Conservation (phyloP, 306 rosid species). For the Datisca glomerata region DNA sequence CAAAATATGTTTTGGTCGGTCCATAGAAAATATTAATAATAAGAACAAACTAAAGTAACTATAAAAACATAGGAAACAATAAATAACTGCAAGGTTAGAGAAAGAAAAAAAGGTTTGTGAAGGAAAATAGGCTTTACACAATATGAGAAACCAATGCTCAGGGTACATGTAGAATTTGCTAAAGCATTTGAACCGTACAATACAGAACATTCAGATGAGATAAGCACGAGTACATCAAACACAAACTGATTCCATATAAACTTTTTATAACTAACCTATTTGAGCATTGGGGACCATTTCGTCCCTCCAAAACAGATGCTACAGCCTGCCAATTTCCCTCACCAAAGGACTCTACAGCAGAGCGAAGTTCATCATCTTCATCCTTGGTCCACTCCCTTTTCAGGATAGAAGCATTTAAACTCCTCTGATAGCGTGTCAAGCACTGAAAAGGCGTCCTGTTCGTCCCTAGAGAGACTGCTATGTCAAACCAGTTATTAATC, state of each 20-base stretch:
- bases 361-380: constrained; percentile 69
- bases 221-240: too few relatives aligned
- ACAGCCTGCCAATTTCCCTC: constrained; percentile 70
- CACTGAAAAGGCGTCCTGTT: constrained; percentile 92
- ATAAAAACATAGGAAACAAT: not conserved
- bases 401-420: constrained; percentile 74
- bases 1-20: too few relatives aligned
- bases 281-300: constrained; percentile 92
- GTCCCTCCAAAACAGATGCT: constrained; percentile 74
- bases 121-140: not conserved
- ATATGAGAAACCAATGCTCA: not conserved
- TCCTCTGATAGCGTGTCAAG: constrained; percentile 81
- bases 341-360: constrained; percentile 57
- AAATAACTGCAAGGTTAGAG: not conserved
- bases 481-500: constrained; percentile 61
- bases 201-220: not conserved
- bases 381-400: constrained; percentile 89
- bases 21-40: too few relatives aligned
- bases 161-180: not conserved
- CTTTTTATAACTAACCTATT: constrained; percentile 56
- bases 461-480: constrained; percentile 56
- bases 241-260: not conserved
- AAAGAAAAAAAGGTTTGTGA: not conserved
- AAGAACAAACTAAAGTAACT: too few relatives aligned
- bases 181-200: not conserved